Evolutionary conservation across 371 early-diverging fungal genomes (phyloP), one percentile per base, ranked within the genome.

Genomic region (Cokeromyces recurvatus): DNA sequence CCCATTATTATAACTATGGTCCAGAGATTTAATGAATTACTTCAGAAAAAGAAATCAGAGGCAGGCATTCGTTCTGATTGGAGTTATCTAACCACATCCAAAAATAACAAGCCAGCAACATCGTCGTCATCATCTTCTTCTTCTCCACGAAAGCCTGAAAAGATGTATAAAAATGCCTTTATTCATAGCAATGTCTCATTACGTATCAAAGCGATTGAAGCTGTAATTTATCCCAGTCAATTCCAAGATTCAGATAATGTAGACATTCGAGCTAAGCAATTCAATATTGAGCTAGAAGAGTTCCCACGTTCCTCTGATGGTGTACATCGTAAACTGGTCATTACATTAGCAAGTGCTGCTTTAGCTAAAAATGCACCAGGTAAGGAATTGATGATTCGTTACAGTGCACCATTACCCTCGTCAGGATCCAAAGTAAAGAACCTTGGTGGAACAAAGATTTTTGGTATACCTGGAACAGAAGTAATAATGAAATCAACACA

Each of bases 231-330:
- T 53, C 81, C 86, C 3, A 80, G 78, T 40, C 81, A 84, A 43
- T 87, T 89, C 53, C 74, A 82, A 43, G 87, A 89, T 50, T 60
- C 77, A 0, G 89, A 87, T 51, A 87, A 82, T 56, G 86, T 84
- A 0, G 79, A 83, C 46, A 41, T 70, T n/a, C 46, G 48, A 43
- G 68, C 64, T 12, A 42, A 57, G 16, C 52, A 68, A 19, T 46
- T 72, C n/a, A 57, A 49, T 5, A 47, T 57, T 2, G 20, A 23
- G 3, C 38, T 67, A 20, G 46, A 62, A 17, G 62, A 64, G 31
- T 16, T 48, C 1, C 59, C 62, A 5, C 45, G 46, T 14, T 46
- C 23, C 7, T 20, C 27, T 24, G 53, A 48, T 31, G 57, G 57
- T 11, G 42, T 60, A 12, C 54, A 42, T 4, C 63, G 77, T 8